A percentile compares a stretch with the other conserved stretches of the same genome.
Conservation (phyloP, 2,329 filamentous ascomycete species). For the Phyllosticta citrichinensis region DNA sequence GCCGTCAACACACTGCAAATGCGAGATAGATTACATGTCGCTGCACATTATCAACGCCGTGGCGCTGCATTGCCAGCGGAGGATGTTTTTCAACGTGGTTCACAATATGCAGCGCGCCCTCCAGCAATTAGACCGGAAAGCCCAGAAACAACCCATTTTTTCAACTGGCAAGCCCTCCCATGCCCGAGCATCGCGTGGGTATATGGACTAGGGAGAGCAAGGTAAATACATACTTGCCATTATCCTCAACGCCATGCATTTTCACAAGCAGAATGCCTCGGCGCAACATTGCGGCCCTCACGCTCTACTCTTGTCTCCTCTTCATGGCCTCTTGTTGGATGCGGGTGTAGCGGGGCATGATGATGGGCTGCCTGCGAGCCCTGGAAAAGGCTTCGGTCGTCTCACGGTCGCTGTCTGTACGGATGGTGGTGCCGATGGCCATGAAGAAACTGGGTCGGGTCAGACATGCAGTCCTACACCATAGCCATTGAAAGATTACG, state of each 20-base stretch:
- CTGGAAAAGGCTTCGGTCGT: constrained; percentile 65
- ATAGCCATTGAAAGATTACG: not conserved
- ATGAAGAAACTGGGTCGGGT: constrained; percentile 70
- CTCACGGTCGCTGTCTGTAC: constrained; percentile 75
- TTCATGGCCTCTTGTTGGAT: constrained; percentile 4
- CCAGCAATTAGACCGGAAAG: not conserved
- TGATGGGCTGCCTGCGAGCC: constrained; percentile 59
- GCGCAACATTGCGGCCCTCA: not conserved
- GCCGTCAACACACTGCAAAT: no score
- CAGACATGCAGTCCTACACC: not conserved
- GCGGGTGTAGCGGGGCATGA: constrained; percentile 33
- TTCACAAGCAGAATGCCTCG: not conserved
- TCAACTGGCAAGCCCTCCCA: not conserved
- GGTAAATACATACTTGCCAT: not conserved
- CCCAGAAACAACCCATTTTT: not conserved
- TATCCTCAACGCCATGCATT: not conserved
- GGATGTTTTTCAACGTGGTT: not conserved
- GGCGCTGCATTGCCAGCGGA: not conserved
- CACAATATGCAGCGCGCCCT: not conserved
- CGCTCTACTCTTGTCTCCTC: not conserved
- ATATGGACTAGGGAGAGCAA: not conserved
- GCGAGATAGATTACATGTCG: no score
- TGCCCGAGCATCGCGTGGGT: not conserved
- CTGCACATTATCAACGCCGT: no score
- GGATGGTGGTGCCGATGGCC: constrained; percentile 94